These are phyloP conservation scores for Pyricularia sp. DNA, from an alignment of 2,329 filamentous ascomycete genomes.

Conservation along the genomic window DNA sequence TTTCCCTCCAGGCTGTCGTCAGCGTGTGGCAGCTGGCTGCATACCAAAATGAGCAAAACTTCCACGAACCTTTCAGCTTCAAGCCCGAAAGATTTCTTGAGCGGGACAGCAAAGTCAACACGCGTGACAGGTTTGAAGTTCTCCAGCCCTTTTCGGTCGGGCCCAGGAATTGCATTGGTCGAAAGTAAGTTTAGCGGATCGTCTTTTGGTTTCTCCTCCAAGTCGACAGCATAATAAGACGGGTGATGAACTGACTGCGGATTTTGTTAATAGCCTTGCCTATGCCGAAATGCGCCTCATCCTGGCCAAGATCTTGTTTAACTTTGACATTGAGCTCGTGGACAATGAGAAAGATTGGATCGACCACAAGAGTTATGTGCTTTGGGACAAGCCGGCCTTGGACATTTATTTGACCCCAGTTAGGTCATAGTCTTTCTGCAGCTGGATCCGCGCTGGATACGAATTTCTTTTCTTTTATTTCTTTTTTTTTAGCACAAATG, in stretches of 20 bases:
- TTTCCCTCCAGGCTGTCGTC: slow-evolving; percentile 26
- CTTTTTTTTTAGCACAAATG: background rate
- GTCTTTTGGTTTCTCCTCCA: background rate
- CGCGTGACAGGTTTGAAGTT: slow-evolving; percentile 29
- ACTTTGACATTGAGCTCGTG: slow-evolving; percentile 35
- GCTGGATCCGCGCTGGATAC: background rate
- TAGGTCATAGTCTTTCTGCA: background rate
- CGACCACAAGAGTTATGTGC: background rate
- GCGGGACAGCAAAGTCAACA: background rate
- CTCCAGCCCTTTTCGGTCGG: slow-evolving; percentile 39
- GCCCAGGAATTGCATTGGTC: slow-evolving; percentile 39
- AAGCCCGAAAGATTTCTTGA: slow-evolving; percentile 35
- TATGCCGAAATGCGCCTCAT: slow-evolving; percentile 42
- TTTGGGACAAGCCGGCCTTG: slow-evolving; percentile 5
- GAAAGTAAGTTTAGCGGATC: slow-evolving; percentile 6
- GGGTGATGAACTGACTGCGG: background rate
- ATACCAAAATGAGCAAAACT: slow-evolving; percentile 32
- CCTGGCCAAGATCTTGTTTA: slow-evolving; percentile 35
- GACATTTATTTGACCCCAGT: background rate
- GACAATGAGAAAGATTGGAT: slow-evolving; percentile 26
- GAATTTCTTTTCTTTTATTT: too few relatives aligned
- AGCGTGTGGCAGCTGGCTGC: slow-evolving; percentile 33
- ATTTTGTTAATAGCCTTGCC: slow-evolving; percentile 26
- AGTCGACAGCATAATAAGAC: background rate
- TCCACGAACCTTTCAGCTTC: slow-evolving; percentile 32